Evolutionary conservation across 2,329 filamentous ascomycete genomes (phyloP), one percentile per base, ranked within the genome.

Genomic region (Diaporthe longicolla): DNA sequence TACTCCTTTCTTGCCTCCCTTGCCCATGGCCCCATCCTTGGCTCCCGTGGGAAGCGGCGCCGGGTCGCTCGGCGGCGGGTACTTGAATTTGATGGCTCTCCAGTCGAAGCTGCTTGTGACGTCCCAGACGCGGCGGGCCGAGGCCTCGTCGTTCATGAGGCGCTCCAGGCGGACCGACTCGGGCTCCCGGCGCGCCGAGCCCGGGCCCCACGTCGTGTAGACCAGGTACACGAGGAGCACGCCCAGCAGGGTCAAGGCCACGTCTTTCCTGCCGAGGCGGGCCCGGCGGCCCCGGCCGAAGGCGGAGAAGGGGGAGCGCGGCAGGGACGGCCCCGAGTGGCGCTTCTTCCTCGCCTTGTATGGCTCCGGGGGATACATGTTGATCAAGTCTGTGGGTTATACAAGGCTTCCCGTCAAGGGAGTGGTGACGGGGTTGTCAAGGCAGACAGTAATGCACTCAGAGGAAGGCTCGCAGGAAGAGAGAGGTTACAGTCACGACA

Each of bases 31-130:
- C 43, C 40, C 40, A 17, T 17, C 40, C 40, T 19, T 5, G 15
- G n/a, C 10, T 2, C 73, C 77, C 7, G 52, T 61, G 0, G 83
- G 81, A 32, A 83, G 77, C 37, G 74, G 76, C 10, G 71, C 76
- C 10, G 78, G 74, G 8, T 77, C 73, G 17, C 9, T 24, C 15
- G 75, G 75, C 4, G 78, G 75, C 4, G 81, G 78, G 70, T 82
- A 77, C 29, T 75, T 75, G 45, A 80, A 78, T 11, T 74, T 61
- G 37, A 85, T 81, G 43, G 71, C 75, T 70, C 77, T 77, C 83
- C 83, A 85, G 78, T 85, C 78, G 76, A 85, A 84, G 79, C 80
- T 84, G 74, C 80, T 79, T 7, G 79, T 79, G 10, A 73, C 37
- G 43, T 61, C 45, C 32, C 63, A 50, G 15, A 72, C 55, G 5